phyloP scores from a whole-genome alignment of 2,329 filamentous ascomycete species.

The Colletotrichum sp. region DNA sequence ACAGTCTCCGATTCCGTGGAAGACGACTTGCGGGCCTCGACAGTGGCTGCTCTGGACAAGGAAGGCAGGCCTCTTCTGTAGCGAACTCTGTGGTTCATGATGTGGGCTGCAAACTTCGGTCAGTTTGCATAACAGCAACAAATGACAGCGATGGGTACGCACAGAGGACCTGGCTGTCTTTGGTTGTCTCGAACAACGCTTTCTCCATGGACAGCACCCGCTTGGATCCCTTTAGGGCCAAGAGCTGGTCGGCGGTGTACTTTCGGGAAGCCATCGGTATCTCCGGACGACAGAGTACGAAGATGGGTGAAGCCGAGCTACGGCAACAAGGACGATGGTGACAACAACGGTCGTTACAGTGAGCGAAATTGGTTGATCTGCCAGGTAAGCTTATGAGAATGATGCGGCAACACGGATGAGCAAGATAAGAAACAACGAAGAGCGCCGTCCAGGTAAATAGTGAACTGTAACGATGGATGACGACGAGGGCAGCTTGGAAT shows the following conservation, averaged over 20 bases:
- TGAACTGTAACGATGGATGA: background rate
- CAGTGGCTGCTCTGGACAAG: background rate
- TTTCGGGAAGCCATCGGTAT: background rate
- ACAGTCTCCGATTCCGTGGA: background rate
- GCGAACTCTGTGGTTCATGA: background rate
- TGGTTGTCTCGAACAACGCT: conserved; percentile 2
- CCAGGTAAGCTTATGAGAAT: background rate
- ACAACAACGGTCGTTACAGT: background rate
- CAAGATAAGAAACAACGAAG: background rate
- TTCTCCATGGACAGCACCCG: background rate
- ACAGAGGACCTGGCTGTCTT: background rate
- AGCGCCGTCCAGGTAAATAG: background rate
- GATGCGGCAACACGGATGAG: background rate
- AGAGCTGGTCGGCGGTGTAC: conserved; percentile 12
- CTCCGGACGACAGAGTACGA: background rate
- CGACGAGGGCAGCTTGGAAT: background rate
- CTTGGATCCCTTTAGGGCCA: conserved; percentile 8
- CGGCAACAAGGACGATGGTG: background rate
- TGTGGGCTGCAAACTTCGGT: conserved; percentile 5
- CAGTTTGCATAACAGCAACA: background rate
- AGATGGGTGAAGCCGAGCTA: background rate
- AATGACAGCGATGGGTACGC: background rate
- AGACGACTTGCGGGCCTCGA: conserved; percentile 8
- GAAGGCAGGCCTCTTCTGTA: background rate
- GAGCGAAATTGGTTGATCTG: background rate